These are phyloP conservation scores for Rhizopogon sp. DNA, from an alignment of 768 basidiomycete genomes.

Conservation along the genomic window DNA sequence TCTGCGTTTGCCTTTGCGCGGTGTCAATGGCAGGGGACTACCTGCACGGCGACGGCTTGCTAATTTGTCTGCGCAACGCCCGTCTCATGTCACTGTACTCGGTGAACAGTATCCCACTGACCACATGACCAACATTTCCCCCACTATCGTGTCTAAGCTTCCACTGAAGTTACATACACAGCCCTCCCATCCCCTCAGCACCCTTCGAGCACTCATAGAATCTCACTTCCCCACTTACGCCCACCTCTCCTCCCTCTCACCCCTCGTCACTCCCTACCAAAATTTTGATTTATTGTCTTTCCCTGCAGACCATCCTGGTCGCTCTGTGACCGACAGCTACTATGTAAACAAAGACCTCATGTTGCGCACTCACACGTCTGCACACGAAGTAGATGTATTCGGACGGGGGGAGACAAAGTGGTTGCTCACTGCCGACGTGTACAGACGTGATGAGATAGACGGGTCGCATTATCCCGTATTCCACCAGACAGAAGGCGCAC, in stretches of 20 bases:
- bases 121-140: constrained; percentile 76
- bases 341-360: constrained; percentile 88
- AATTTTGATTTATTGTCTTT: constrained; percentile 99
- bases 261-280: constrained; percentile 83
- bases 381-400: constrained; percentile 95
- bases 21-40: neutral
- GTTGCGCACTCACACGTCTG: constrained; percentile 97
- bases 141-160: constrained; percentile 80
- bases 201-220: constrained; percentile 80
- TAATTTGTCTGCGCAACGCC: constrained; percentile 5
- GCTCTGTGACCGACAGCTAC: constrained; percentile 88
- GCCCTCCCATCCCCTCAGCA: constrained; percentile 80
- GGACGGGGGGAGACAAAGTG: constrained; percentile 69
- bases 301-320: constrained; percentile 88
- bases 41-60: constrained; percentile 10
- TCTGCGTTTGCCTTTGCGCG: constrained; percentile 3
- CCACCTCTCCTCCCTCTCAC: constrained; percentile 73
- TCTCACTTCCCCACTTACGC: constrained; percentile 74
- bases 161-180: constrained; percentile 69
- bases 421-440: constrained; percentile 95
- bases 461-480: constrained; percentile 95
- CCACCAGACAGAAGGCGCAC: constrained; percentile 96
- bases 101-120: constrained; percentile 74
- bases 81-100: constrained; percentile 42
- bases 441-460: constrained; percentile 97